These are phyloP conservation scores for Lepidium sativum DNA, from an alignment of 345 rosid genomes.

Conservation along the genomic window DNA sequence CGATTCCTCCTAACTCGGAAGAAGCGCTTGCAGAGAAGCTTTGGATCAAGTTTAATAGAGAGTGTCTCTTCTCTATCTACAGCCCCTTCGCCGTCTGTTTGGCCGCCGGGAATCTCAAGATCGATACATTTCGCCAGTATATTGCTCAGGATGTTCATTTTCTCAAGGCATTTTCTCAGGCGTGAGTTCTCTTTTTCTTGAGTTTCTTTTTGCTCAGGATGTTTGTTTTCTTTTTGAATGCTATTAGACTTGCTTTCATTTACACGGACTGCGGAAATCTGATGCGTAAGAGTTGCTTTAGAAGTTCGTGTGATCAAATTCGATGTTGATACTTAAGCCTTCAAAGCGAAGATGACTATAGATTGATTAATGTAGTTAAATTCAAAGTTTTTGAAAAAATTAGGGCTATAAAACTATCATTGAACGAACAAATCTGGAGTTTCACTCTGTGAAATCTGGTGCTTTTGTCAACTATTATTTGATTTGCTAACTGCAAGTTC, in stretches of 20 bases:
- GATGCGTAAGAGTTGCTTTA: neutral
- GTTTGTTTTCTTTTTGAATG: neutral
- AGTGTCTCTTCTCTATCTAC: conserved; percentile 57
- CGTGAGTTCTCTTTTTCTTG: conserved; percentile 44
- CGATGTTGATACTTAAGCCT: neutral
- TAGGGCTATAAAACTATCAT: neutral
- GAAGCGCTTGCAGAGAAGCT: conserved; percentile 53
- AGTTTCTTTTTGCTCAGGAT: neutral
- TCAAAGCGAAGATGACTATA: neutral
- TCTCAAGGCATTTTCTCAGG: conserved; percentile 81
- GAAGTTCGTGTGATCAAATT: neutral
- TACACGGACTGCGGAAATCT: neutral
- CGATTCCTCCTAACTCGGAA: conserved; percentile 38
- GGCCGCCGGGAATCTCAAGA: conserved; percentile 73
- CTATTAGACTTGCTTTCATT: neutral
- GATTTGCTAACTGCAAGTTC: neutral
- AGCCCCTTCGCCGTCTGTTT: conserved; percentile 65
- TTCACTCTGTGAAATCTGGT: neutral
- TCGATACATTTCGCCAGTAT: conserved; percentile 64
- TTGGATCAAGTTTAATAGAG: conserved; percentile 68
- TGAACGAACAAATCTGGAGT: conserved; percentile 9
- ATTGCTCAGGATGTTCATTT: conserved; percentile 78
- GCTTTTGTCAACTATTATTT: neutral
- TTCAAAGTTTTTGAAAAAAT: neutral
- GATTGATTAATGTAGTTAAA: neutral